These are phyloP conservation scores for Dothideomycetes sp. DNA, from an alignment of 2,329 filamentous ascomycete genomes.

Conservation along the genomic window DNA sequence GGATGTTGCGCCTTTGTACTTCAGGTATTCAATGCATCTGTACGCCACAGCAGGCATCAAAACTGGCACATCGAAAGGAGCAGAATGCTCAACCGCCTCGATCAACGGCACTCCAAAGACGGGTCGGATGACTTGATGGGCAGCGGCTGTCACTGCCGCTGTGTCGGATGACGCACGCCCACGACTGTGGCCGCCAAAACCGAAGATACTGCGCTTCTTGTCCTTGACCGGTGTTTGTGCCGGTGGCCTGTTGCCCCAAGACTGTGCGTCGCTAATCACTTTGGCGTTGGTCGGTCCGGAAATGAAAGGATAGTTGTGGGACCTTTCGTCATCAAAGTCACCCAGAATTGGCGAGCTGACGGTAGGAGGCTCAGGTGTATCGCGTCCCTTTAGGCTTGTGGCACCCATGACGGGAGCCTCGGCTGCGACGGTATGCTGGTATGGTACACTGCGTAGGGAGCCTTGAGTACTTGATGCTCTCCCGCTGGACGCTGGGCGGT, in stretches of 20 bases:
- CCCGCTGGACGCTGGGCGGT: conserved; percentile 12
- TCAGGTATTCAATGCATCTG: conserved; percentile 86
- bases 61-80: conserved; percentile 60
- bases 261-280: conserved; percentile 69
- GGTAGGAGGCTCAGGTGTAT: conserved; percentile 23
- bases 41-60: conserved; percentile 87
- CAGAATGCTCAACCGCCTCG: conserved; percentile 75
- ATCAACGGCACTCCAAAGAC: conserved; percentile 78
- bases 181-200: conserved; percentile 38
- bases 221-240: conserved; percentile 57
- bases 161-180: conserved; percentile 56
- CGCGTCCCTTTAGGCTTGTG: conserved; percentile 19
- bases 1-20: conserved; percentile 63
- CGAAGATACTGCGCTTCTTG: conserved; percentile 62
- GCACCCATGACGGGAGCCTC: conserved; percentile 44
- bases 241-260: conserved; percentile 69
- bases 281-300: conserved; percentile 77
- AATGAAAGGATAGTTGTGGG: conserved; percentile 40
- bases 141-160: conserved; percentile 19
- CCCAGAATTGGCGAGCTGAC: conserved; percentile 20
- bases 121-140: conserved; percentile 36
- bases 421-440: conserved; percentile 45
- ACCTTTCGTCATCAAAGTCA: conserved; percentile 6
- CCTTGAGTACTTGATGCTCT: conserved; percentile 12
- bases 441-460: conserved; percentile 32